These are phyloP conservation scores for Sordaria brevicollis DNA, from an alignment of 495 filamentous ascomycete genomes.

Conservation along the genomic window DNA sequence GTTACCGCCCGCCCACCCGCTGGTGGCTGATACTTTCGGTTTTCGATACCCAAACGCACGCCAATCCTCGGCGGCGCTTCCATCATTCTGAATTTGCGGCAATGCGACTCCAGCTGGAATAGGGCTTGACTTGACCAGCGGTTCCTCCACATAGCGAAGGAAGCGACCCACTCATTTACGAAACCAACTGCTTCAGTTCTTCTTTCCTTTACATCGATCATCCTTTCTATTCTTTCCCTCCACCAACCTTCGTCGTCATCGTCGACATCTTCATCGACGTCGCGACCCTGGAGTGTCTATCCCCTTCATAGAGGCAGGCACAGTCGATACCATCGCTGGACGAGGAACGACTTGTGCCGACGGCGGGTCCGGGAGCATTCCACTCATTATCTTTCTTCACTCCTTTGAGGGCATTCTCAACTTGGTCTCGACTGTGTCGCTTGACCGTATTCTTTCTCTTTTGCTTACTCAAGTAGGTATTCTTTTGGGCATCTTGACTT, in stretches of 20 bases:
- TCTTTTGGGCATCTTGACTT: constrained; percentile 21
- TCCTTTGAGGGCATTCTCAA: neutral
- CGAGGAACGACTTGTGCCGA: constrained; percentile 38
- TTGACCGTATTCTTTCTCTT: constrained; percentile 10
- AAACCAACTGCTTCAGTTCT: neutral
- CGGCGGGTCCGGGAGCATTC: constrained; percentile 26
- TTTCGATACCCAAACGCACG: neutral
- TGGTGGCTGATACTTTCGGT: neutral
- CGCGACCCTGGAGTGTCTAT: constrained; percentile 4
- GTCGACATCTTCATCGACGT: constrained; percentile 4
- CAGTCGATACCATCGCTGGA: constrained; percentile 46
- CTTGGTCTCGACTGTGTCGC: neutral
- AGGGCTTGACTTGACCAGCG: neutral
- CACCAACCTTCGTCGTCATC: constrained; percentile 1
- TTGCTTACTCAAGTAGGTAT: constrained; percentile 14
- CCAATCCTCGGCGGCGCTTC: neutral
- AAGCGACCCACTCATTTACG: neutral
- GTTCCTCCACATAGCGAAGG: neutral
- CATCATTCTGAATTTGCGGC: neutral
- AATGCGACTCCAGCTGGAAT: neutral
- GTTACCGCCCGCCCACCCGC: neutral
- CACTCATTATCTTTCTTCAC: constrained; percentile 10
- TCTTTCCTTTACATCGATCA: constrained; percentile 4
- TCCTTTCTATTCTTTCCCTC: neutral
- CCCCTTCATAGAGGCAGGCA: constrained; percentile 23